A percentile compares a stretch with the other conserved stretches of the same genome.
Evolutionary conservation across 202 grass and related monocot genomes (phyloP).

Genomic region (Setaria viridis): DNA sequence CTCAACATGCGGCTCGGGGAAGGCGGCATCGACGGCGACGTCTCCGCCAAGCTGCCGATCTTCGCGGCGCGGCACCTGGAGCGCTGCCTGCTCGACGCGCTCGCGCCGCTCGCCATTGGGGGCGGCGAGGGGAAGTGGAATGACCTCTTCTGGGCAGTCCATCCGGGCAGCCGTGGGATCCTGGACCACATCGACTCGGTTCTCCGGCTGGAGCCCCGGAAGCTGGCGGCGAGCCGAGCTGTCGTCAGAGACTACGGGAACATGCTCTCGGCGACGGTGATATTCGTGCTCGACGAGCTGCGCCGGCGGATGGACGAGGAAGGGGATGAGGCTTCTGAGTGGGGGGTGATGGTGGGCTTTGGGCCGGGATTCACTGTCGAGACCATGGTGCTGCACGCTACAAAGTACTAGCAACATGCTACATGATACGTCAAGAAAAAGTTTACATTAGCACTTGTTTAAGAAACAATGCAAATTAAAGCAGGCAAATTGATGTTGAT

Average conservation of each 20-base stretch:
- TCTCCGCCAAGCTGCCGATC: not conserved
- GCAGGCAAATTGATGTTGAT: no score
- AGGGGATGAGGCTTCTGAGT: not conserved
- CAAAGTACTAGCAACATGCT: not conserved
- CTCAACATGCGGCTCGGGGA: not conserved
- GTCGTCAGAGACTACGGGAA: not conserved
- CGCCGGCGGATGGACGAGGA: not conserved
- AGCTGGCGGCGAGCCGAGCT: not conserved
- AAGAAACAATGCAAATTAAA: no score
- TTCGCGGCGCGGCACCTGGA: not conserved
- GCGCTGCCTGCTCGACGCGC: not conserved
- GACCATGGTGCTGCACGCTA: conserved; percentile 1
- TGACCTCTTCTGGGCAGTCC: not conserved
- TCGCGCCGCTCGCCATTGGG: not conserved
- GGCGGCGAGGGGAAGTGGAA: not conserved
- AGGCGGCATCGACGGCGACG: not conserved
- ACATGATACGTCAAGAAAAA: not conserved
- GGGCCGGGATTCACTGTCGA: not conserved
- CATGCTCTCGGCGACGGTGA: conserved; percentile 9
- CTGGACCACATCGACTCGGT: not conserved
- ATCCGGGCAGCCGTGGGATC: not conserved
- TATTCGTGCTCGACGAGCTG: not conserved
- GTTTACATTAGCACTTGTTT: no score
- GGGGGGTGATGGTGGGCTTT: not conserved
- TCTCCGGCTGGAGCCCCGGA: not conserved